Evolutionary conservation across 495 filamentous ascomycete genomes (phyloP).

Genomic region (Daldinia concentrica): DNA sequence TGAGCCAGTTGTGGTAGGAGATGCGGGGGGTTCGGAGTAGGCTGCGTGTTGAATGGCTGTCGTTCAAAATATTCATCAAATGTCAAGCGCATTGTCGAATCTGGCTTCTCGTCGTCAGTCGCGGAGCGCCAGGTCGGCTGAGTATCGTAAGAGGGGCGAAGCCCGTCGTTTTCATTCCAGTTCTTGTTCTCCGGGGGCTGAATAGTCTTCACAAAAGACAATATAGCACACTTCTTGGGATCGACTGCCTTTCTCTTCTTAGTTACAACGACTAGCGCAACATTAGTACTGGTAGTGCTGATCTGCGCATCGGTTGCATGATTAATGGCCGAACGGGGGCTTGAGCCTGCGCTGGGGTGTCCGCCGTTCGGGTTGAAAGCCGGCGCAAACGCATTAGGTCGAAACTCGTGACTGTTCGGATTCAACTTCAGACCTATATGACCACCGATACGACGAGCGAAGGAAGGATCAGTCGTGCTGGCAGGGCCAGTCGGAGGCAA

Average conservation of each 20-base stretch:
- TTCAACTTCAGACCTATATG: slow-evolving; percentile 75
- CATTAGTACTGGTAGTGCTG: slow-evolving; percentile 16
- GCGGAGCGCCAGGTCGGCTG: slow-evolving; percentile 78
- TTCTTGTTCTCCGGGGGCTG: slow-evolving; percentile 73
- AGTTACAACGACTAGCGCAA: slow-evolving; percentile 58
- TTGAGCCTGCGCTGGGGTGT: slow-evolving; percentile 68
- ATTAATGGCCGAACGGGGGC: slow-evolving; percentile 65
- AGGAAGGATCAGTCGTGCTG: slow-evolving; percentile 56
- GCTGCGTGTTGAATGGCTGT: slow-evolving; percentile 63
- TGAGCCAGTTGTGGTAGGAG: slow-evolving; percentile 67
- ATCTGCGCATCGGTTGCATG: slow-evolving; percentile 55
- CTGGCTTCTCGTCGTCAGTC: slow-evolving; percentile 68
- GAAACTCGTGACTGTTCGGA: slow-evolving; percentile 83
- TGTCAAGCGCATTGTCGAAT: slow-evolving; percentile 64
- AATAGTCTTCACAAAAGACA: slow-evolving; percentile 76
- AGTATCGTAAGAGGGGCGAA: slow-evolving; percentile 80
- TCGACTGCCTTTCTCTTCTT: slow-evolving; percentile 72
- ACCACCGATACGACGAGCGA: slow-evolving; percentile 58
- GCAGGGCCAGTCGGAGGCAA: slow-evolving; percentile 64
- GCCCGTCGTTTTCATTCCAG: slow-evolving; percentile 74
- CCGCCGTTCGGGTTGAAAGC: slow-evolving; percentile 76
- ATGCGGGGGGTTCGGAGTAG: slow-evolving; percentile 71
- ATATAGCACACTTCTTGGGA: slow-evolving; percentile 63
- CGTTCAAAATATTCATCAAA: slow-evolving; percentile 82
- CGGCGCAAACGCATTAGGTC: slow-evolving; percentile 79